Evolutionary conservation across 352 stramenopile species (phyloP).

Genomic region (Peronospora belbahrii): DNA sequence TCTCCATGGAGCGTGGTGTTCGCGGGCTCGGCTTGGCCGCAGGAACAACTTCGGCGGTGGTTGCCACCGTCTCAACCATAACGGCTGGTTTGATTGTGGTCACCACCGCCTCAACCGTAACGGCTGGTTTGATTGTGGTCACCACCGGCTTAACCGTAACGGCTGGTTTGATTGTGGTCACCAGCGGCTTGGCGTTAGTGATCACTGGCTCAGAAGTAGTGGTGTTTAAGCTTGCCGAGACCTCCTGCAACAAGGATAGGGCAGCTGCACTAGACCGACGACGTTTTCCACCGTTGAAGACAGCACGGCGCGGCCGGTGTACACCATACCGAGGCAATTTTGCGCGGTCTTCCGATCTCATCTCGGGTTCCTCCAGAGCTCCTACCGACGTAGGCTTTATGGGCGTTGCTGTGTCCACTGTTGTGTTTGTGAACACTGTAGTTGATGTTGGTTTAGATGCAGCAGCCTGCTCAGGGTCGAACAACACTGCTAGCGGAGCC

Average conservation of each 20-base stretch:
- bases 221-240: slow-evolving; percentile 20
- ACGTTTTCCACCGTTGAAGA: slow-evolving; percentile 38
- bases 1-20: slow-evolving; percentile 15
- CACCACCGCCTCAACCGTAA: neutral
- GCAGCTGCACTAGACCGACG: slow-evolving; percentile 24
- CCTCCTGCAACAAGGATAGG: slow-evolving; percentile 26
- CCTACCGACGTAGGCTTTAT: slow-evolving; percentile 17
- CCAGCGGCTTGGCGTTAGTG: neutral
- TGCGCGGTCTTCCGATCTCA: neutral
- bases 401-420: slow-evolving; percentile 15
- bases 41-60: neutral
- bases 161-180: neutral
- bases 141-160: slow-evolving; percentile 5
- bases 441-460: slow-evolving; percentile 2
- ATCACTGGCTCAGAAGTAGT: slow-evolving; percentile 1
- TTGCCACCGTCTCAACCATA: neutral
- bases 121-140: neutral
- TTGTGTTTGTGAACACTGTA: slow-evolving; percentile 7
- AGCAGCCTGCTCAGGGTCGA: slow-evolving; percentile 19
- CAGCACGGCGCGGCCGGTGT: slow-evolving; percentile 26
- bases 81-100: neutral
- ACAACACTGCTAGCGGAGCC: slow-evolving; percentile 23
- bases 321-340: slow-evolving; percentile 15
- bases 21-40: slow-evolving; percentile 7
- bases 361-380: slow-evolving; percentile 14